phyloP scores from a whole-genome alignment of 768 basidiomycete species.

The Boletus huronensis region DNA sequence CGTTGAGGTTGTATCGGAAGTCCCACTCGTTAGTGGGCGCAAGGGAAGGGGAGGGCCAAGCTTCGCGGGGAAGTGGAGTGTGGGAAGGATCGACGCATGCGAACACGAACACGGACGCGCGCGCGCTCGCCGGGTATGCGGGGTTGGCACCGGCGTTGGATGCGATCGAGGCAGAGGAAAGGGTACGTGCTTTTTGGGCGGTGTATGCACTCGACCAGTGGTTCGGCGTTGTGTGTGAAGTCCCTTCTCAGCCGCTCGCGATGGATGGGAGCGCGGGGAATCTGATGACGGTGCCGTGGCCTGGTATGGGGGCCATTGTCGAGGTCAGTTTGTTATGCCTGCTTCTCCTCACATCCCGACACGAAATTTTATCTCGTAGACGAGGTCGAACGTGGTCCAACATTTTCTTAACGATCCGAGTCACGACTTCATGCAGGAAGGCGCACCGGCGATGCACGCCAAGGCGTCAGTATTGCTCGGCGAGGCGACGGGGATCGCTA shows the following conservation, averaged over 20 bases:
- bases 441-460: constrained; percentile 17
- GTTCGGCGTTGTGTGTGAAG: constrained; percentile 28
- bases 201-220: constrained; percentile 34
- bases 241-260: constrained; percentile 16
- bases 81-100: neutral
- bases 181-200: constrained; percentile 39
- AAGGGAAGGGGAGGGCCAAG: neutral
- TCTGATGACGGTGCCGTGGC: constrained; percentile 43
- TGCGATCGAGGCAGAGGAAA: constrained; percentile 35
- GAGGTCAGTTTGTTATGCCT: constrained; percentile 6
- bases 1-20: constrained; percentile 44
- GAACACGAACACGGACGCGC: neutral
- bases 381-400: constrained; percentile 9
- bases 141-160: constrained; percentile 33
- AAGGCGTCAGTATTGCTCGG: constrained; percentile 36
- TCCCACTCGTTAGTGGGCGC: neutral
- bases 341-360: neutral
- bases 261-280: constrained; percentile 26
- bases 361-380: neutral
- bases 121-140: constrained; percentile 5
- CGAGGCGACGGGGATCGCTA: constrained; percentile 28
- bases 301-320: constrained; percentile 16
- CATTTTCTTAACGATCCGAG: constrained; percentile 18
- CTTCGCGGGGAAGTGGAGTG: neutral
- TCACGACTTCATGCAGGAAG: constrained; percentile 9